phyloP scores from a whole-genome alignment of 371 early-diverging fungal genomes.

The Apophysomyces variabilis region DNA sequence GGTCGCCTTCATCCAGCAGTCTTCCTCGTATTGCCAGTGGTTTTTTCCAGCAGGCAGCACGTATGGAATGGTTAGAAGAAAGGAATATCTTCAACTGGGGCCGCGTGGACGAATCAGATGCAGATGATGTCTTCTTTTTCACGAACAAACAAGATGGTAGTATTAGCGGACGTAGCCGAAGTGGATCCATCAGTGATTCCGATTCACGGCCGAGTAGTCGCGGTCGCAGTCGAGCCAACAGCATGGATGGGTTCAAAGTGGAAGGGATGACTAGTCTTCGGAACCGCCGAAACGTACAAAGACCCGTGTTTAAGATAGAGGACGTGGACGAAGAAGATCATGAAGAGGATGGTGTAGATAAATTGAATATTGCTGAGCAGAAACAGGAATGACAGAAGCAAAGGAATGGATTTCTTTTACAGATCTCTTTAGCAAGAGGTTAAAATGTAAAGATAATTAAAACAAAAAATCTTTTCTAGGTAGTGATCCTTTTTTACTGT shows the following conservation, averaged over 20 bases:
- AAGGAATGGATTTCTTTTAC: no score
- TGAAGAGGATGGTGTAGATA: background rate
- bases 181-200: constrained; percentile 34
- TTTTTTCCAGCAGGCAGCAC: constrained; percentile 37
- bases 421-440: no score
- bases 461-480: no score
- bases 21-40: constrained; percentile 44
- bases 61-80: constrained; percentile 58
- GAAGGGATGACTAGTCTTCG: constrained; percentile 41
- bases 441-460: no score
- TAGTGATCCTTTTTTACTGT: no score
- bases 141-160: constrained; percentile 42
- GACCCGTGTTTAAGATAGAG: constrained; percentile 12
- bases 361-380: background rate
- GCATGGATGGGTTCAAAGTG: constrained; percentile 44
- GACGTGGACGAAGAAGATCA: constrained; percentile 7
- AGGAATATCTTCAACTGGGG: constrained; percentile 63
- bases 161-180: constrained; percentile 31
- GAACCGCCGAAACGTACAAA: background rate
- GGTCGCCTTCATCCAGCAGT: constrained; percentile 31
- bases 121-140: constrained; percentile 61
- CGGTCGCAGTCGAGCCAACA: constrained; percentile 45
- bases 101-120: constrained; percentile 53
- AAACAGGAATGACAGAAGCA: background rate
- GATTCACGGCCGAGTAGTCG: constrained; percentile 14